These are phyloP conservation scores for Melampsora americana DNA, from an alignment of 1,284 basidiomycete genomes.

Conservation along the genomic window DNA sequence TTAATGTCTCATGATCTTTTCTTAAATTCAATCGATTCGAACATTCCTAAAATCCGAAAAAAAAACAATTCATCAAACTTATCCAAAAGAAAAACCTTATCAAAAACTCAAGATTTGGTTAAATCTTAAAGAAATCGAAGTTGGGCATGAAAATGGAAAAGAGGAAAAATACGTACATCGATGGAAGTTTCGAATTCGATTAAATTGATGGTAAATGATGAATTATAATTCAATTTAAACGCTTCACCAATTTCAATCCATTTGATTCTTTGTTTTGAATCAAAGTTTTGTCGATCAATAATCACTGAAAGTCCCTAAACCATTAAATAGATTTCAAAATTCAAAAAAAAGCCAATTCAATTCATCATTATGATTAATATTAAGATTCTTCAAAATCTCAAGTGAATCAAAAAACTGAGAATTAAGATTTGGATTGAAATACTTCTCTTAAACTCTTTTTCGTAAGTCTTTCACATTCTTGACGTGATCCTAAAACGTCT, in stretches of 20 bases:
- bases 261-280: not conserved
- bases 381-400: too few relatives aligned
- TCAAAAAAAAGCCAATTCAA: too few relatives aligned
- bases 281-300: slow-evolving; percentile 30
- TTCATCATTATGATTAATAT: too few relatives aligned
- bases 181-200: slow-evolving; percentile 15
- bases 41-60: slow-evolving; percentile 8
- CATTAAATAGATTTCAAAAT: not conserved
- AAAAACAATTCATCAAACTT: not conserved
- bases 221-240: not conserved
- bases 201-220: not conserved
- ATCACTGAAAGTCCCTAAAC: slow-evolving; percentile 34
- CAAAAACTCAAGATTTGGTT: too few relatives aligned
- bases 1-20: slow-evolving; percentile 8
- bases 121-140: too few relatives aligned
- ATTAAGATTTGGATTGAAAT: not conserved
- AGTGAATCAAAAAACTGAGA: too few relatives aligned
- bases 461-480: slow-evolving; percentile 9
- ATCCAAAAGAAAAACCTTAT: too few relatives aligned
- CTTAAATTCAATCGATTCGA: not conserved
- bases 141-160: too few relatives aligned
- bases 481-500: slow-evolving; percentile 17
- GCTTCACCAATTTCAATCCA: slow-evolving; percentile 8
- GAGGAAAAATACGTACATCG: not conserved
- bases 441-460: not conserved